Evolutionary conservation across 1,139 yeast genomes (phyloP), one percentile per base, ranked within the genome.

Genomic region (Sugiyamaella neomexicana): DNA sequence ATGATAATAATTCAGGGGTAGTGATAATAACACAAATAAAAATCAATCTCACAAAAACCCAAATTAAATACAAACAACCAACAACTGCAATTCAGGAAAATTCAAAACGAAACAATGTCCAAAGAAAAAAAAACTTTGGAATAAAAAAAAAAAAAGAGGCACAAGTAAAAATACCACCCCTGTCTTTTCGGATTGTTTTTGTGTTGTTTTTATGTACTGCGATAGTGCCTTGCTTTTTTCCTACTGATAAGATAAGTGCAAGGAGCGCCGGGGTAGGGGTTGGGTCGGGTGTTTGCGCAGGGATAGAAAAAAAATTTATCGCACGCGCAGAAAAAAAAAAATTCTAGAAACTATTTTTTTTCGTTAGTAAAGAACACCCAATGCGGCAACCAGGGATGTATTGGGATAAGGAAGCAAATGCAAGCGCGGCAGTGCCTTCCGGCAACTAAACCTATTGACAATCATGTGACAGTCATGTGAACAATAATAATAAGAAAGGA

Each of bases 211-310:
- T 25, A 15, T 36, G 42, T 36, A 38, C 25, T 50, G 37, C 20
- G 45, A 39, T 20, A 25, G 32, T 37, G 27, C 31, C 52, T 29
- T 42, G 39, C 34, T 38, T 50, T 34, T 41, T 37, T 15, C 48
- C 42, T 46, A 36, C 43, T 45, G 47, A 41, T 44, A 32, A 44
- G 47, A 44, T 44, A 44, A 44, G 34, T 16, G n/a, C n/a, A 15
- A n/a, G 38, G n/a, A 44, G 34, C 9, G n/a, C 25, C 20, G 39
- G 47, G 47, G 32, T 44, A n/a, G 47, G 47, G 47, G 10, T 9
- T 17, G n/a, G n/a, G 15, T 32, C 10, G 47, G 39, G 6, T 2
- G 29, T 13, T 16, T 9, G 29, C 47, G 39, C 47, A 32, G 47
- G 39, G 47, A 44, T 44, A 44, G n/a, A 31, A 27, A 44, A 13